Conservation (phyloP, 1,139 yeast species). For the Yamadazyma dushanensis region DNA sequence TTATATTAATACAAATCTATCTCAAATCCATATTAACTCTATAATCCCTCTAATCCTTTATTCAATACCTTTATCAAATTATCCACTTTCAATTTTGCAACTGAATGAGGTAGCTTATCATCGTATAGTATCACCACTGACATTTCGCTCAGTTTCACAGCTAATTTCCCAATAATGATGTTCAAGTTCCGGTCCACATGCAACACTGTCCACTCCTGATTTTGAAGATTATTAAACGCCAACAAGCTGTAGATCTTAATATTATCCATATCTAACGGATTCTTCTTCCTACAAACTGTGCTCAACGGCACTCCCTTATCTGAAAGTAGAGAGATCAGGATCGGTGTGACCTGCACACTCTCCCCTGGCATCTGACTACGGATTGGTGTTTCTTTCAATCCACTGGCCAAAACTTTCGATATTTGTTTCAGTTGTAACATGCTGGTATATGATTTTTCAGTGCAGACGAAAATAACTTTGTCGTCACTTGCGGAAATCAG, state of each 20-base stretch:
- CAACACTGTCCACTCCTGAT: slow-evolving; percentile 32
- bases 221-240: slow-evolving; percentile 36
- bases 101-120: slow-evolving; percentile 28
- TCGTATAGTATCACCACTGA: slow-evolving; percentile 16
- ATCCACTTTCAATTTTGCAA: slow-evolving; percentile 47
- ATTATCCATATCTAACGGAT: slow-evolving; percentile 34
- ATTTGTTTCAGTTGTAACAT: slow-evolving; percentile 54
- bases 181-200: slow-evolving; percentile 32
- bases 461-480: not conserved
- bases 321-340: slow-evolving; percentile 45
- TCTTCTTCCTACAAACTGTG: slow-evolving; percentile 28
- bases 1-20: slow-evolving; percentile 1
- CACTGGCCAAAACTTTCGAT: slow-evolving; percentile 43
- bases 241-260: slow-evolving; percentile 48
- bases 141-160: slow-evolving; percentile 8
- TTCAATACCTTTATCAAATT: slow-evolving; percentile 30
- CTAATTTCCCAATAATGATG: slow-evolving; percentile 28
- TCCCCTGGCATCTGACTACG: slow-evolving; percentile 1
- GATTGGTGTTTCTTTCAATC: slow-evolving; percentile 19
- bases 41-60: slow-evolving; percentile 26
- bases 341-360: slow-evolving; percentile 22
- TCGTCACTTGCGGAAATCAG: not conserved
- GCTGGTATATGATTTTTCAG: not conserved
- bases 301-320: slow-evolving; percentile 42
- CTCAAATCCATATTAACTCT: not conserved